Evolutionary conservation across 2,329 filamentous ascomycete species (phyloP).

Genomic region (Trichoderma guizhouense): DNA sequence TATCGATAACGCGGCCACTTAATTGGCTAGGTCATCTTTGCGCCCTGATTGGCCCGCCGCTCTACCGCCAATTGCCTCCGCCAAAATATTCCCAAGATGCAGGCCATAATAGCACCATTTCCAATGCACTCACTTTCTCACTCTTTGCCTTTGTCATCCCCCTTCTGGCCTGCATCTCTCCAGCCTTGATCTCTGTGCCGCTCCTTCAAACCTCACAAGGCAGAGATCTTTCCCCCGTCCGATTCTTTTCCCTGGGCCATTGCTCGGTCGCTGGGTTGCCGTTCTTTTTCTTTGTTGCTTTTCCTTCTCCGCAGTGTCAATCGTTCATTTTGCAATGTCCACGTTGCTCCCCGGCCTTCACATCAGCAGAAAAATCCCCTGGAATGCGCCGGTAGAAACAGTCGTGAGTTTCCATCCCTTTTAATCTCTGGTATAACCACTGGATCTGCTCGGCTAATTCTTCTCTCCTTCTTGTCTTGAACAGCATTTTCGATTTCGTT

Average conservation of each 20-base stretch:
- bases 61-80: slow-evolving; percentile 16
- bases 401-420: neutral
- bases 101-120: neutral
- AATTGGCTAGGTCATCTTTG: slow-evolving; percentile 9
- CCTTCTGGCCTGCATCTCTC: neutral
- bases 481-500: slow-evolving; percentile 17
- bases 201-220: neutral
- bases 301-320: neutral
- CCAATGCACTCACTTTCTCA: neutral
- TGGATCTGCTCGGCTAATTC: neutral
- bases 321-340: slow-evolving; percentile 16
- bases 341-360: slow-evolving; percentile 13
- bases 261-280: neutral
- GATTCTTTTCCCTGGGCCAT: neutral
- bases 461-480: neutral
- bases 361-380: slow-evolving; percentile 8
- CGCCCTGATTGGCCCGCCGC: neutral
- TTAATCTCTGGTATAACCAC: neutral
- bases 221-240: neutral
- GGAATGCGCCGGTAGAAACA: slow-evolving; percentile 13
- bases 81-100: slow-evolving; percentile 10
- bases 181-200: neutral
- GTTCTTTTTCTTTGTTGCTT: neutral
- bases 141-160: neutral
- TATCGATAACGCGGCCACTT: slow-evolving; percentile 13